phyloP scores from a whole-genome alignment of 345 rosid genomes.

The Lepidium aucheri region DNA sequence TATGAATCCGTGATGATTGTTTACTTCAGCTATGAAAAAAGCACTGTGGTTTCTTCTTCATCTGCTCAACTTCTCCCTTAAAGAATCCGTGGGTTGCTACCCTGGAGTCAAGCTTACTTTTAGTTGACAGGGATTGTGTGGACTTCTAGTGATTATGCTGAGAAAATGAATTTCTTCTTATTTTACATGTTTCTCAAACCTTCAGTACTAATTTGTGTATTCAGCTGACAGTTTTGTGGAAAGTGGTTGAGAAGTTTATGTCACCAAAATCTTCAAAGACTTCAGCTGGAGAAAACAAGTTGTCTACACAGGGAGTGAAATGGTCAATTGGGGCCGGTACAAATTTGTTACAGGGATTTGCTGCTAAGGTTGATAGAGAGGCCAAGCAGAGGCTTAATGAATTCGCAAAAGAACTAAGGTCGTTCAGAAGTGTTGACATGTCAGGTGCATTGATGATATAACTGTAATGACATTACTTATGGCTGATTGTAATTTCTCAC shows the following conservation, averaged over 20 bases:
- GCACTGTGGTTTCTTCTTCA: too few species aligned
- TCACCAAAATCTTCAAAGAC: constrained; percentile 40
- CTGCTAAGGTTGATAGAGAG: constrained; percentile 62
- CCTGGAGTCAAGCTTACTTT: too few species aligned
- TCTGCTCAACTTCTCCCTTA: too few species aligned
- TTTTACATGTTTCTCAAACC: constrained; percentile 1
- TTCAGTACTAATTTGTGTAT: constrained; percentile 47
- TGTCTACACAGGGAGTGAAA: constrained; percentile 49
- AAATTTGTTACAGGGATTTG: constrained; percentile 56
- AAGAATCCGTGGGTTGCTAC: too few species aligned
- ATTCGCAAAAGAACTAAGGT: constrained; percentile 70
- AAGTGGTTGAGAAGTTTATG: constrained; percentile 64
- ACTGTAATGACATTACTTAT: background rate
- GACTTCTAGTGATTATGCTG: background rate
- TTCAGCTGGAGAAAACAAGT: constrained; percentile 34
- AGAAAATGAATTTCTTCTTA: background rate
- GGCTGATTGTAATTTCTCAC: background rate
- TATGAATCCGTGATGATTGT: too few species aligned
- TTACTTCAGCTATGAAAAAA: too few species aligned
- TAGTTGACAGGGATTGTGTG: too few species aligned
- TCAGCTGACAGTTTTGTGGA: constrained; percentile 98
- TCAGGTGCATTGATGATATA: constrained; percentile 49
- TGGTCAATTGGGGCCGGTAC: constrained; percentile 77
- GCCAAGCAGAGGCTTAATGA: constrained; percentile 77
- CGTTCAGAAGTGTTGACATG: constrained; percentile 80